These are phyloP conservation scores for Auricularia sp. DNA, from an alignment of 768 basidiomycete genomes.

Conservation along the genomic window DNA sequence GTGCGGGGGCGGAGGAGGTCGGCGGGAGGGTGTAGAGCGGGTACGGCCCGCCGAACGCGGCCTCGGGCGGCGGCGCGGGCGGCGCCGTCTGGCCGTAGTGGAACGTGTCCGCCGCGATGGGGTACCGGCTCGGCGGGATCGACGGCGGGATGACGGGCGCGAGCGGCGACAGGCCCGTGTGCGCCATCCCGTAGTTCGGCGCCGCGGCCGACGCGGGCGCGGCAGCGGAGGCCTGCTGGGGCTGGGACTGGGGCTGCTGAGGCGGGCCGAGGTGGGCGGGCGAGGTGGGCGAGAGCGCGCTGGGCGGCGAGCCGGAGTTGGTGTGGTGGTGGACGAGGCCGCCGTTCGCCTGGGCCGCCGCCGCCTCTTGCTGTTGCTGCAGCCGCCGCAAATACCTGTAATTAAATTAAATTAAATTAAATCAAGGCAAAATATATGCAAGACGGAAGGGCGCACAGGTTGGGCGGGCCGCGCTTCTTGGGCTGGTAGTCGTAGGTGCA, in stretches of 20 bases:
- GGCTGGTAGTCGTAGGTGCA: constrained; percentile 92
- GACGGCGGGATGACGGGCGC: constrained; percentile 12
- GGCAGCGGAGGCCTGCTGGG: too few relatives aligned
- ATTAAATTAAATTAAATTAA: constrained; percentile 18
- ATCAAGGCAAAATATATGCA: not conserved
- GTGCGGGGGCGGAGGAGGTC: constrained; percentile 36
- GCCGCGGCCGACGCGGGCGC: not conserved
- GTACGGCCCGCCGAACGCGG: not conserved
- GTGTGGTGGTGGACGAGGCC: not conserved
- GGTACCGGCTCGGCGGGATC: constrained; percentile 58
- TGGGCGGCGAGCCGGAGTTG: not conserved
- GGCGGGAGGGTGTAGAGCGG: constrained; percentile 6
- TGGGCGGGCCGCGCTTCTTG: constrained; percentile 88
- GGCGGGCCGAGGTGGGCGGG: not conserved
- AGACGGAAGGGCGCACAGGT: constrained; percentile 46
- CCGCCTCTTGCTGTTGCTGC: constrained; percentile 54
- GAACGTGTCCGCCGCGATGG: constrained; percentile 60
- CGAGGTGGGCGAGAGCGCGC: not conserved
- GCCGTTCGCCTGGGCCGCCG: constrained; percentile 24
- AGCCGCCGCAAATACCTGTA: constrained; percentile 60
- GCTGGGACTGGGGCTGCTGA: not conserved
- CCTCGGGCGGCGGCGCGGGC: constrained; percentile 27
- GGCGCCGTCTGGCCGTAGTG: constrained; percentile 30
- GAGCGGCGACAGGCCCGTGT: not conserved
- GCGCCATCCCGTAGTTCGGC: not conserved